Conservation (phyloP, 2,329 filamentous ascomycete species). For the Calonectria henricotiae region DNA sequence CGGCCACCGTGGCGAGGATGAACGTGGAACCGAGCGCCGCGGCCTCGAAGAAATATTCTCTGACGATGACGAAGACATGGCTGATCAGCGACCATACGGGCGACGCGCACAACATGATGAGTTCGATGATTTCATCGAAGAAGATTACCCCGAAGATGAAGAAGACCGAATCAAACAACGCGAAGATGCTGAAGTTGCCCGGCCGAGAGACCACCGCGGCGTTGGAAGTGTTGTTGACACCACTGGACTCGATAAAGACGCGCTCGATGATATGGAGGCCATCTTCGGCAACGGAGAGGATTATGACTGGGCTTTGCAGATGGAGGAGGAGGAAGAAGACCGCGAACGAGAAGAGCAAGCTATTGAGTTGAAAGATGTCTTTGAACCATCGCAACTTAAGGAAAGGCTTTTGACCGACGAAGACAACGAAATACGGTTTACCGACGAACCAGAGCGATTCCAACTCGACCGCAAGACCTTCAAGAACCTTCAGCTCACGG, state of each 20-base stretch:
- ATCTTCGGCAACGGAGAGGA: conserved; percentile 97
- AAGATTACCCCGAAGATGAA: conserved; percentile 92
- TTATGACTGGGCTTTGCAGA: conserved; percentile 93
- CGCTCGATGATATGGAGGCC: conserved; percentile 94
- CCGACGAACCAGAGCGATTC: conserved; percentile 94
- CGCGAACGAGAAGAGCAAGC: conserved; percentile 85
- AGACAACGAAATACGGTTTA: conserved; percentile 90
- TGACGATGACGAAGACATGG: conserved; percentile 88
- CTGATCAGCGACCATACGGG: conserved; percentile 68
- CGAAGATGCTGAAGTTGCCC: conserved; percentile 91
- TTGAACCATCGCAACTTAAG: conserved; percentile 94
- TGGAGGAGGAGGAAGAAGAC: conserved; percentile 89
- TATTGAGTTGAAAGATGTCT: conserved; percentile 96
- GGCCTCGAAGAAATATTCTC: conserved; percentile 95
- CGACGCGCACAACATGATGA: conserved; percentile 80
- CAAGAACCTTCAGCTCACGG: conserved; percentile 83
- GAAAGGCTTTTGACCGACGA: conserved; percentile 97
- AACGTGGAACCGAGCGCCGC: conserved; percentile 76
- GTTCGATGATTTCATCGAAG: conserved; percentile 96
- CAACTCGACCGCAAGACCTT: conserved; percentile 93
- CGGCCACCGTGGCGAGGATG: conserved; percentile 83
- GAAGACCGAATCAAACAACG: conserved; percentile 82
- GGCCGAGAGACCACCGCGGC: conserved; percentile 79
- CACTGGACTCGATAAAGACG: conserved; percentile 90
- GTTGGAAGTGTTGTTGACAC: conserved; percentile 82